Percentiles rank a stretch among this genome's conserved stretches.
These are phyloP conservation scores for Phanerochaete carnosa DNA, from an alignment of 768 basidiomycete genomes.

Conservation along the genomic window DNA sequence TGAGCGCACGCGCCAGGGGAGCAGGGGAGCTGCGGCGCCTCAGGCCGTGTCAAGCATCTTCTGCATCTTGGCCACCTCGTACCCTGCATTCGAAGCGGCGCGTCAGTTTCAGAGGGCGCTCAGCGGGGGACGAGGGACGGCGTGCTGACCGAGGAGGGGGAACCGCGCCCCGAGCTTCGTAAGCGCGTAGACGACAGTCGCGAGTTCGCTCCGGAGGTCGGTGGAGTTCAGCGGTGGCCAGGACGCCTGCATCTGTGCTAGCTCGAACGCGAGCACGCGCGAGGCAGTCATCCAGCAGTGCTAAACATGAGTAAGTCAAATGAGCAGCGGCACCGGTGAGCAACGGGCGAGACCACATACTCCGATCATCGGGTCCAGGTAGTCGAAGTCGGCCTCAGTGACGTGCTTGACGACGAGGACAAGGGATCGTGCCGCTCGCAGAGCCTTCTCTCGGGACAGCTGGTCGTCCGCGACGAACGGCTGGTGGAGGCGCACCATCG, in stretches of 20 bases:
- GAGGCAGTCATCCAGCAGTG: constrained; percentile 71
- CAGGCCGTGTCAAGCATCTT: constrained; percentile 22
- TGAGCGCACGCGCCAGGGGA: background rate
- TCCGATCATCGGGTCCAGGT: constrained; percentile 76
- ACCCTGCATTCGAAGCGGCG: constrained; percentile 16
- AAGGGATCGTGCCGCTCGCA: constrained; percentile 56
- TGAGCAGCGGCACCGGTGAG: background rate
- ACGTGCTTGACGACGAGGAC: constrained; percentile 58
- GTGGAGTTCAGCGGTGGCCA: constrained; percentile 56
- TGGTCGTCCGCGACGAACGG: constrained; percentile 59
- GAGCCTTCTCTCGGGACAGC: constrained; percentile 62
- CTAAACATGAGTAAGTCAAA: constrained; percentile 31
- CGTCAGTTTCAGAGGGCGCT: constrained; percentile 11
- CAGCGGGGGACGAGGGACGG: constrained; percentile 4
- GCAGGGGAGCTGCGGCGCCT: background rate
- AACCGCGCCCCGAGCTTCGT: constrained; percentile 55
- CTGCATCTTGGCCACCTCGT: constrained; percentile 27
- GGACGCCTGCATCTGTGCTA: constrained; percentile 57
- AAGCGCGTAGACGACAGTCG: constrained; percentile 60
- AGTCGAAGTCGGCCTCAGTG: constrained; percentile 60
- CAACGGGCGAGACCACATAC: constrained; percentile 41
- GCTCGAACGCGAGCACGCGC: constrained; percentile 63
- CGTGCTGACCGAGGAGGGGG: constrained; percentile 47
- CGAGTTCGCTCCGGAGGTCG: constrained; percentile 62
- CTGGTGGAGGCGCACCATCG: constrained; percentile 63